These are phyloP conservation scores for Epichloe gansuensis DNA, from an alignment of 2,329 filamentous ascomycete genomes.

Conservation along the genomic window DNA sequence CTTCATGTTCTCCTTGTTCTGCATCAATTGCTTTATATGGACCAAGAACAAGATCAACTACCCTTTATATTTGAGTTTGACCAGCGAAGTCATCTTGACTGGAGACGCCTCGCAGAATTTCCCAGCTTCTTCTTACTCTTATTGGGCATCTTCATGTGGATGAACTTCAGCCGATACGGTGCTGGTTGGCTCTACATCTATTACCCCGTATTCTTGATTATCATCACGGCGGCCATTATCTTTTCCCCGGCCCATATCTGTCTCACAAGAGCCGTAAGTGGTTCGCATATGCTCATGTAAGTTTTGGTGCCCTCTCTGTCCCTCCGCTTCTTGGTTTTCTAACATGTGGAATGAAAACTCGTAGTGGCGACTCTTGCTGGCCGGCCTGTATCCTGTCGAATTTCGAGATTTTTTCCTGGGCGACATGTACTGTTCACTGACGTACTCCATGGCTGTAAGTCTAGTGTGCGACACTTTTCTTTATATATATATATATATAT, in stretches of 20 bases:
- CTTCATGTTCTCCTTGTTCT: constrained; percentile 72
- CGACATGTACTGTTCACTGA: constrained; percentile 94
- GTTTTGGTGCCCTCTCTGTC: constrained; percentile 19
- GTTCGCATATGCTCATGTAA: constrained; percentile 80
- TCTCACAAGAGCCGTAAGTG: constrained; percentile 70
- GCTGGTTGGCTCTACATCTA: constrained; percentile 62
- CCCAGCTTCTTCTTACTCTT: constrained; percentile 73
- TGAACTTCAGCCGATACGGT: constrained; percentile 70
- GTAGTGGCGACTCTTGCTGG: constrained; percentile 73
- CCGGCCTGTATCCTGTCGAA: constrained; percentile 84
- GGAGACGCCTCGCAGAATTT: constrained; percentile 77
- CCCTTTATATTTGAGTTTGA: constrained; percentile 94
- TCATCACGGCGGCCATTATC: constrained; percentile 52
- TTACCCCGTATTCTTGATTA: constrained; percentile 73
- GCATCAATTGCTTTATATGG: constrained; percentile 76
- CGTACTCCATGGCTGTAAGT: constrained; percentile 76
- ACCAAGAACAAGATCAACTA: constrained; percentile 82
- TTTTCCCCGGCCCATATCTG: constrained; percentile 65
- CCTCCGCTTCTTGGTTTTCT: neutral
- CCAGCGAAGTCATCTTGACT: constrained; percentile 72
- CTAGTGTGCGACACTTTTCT: neutral
- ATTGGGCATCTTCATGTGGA: constrained; percentile 71
- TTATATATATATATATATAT: too few species aligned
- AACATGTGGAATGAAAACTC: neutral
- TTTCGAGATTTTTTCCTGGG: constrained; percentile 96